Evolutionary conservation across 495 filamentous ascomycete genomes (phyloP), one percentile per base, ranked within the genome.

Genomic region (Penicillium turbatum): DNA sequence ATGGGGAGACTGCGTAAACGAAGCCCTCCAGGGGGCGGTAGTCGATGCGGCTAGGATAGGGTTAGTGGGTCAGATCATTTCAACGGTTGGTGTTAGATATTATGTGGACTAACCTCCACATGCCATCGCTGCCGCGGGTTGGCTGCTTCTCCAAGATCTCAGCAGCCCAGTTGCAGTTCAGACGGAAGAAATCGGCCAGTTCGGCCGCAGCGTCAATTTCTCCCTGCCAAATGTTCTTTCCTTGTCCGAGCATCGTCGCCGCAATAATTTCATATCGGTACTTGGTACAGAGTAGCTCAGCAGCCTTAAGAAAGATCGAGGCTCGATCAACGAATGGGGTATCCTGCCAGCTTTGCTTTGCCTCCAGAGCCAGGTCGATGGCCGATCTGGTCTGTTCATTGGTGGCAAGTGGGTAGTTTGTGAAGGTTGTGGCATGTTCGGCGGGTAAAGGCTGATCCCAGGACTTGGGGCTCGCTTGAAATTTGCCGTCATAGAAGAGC

Each of bases 151-250:
- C 82, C 61, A 89, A 84, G 35, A 91, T 67, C 68, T 90, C 85
- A 53, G 88, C 84, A 11, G 87, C 88, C 62, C 81, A 89, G 56
- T 85, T 78, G 53, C 88, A 86, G 67, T 88, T 91, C 72, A 89
- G 90, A 50, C 86, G 80, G 48, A 96, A 76, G 72, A 97, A 97
- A 66, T 97, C 92, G 51, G 83, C 86, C 49, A 95, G 71, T 70
- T 97, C 92, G 1, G 92, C 92, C 2, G 91, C 91, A 17, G 91
- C 85, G 72, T 97, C 92, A 57, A 97, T 96, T 77, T 97, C 92
- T 39, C 88, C 92, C 67, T 97, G 92, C 90, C 91, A 97, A 16
- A 88, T 87, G 65, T 96, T 97, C 78, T 97, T 97, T 43, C 92
- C 92, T 68, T 97, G 92, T 27, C 92, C 92, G 8, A 96, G 76